These are phyloP conservation scores for Calocybe cyanea DNA, from an alignment of 768 basidiomycete genomes.

Conservation along the genomic window DNA sequence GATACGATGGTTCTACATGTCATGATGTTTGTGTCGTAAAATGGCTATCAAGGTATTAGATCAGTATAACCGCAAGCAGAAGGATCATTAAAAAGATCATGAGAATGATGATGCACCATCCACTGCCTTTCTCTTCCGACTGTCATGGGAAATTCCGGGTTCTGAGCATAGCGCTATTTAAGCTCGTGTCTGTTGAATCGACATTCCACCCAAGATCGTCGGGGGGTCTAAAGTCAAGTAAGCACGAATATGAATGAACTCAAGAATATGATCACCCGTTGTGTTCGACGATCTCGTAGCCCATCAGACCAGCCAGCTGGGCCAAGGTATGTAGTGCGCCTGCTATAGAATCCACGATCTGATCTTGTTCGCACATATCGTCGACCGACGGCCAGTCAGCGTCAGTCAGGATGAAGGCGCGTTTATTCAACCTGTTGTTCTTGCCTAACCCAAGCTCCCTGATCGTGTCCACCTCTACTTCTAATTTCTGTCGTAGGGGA, in stretches of 20 bases:
- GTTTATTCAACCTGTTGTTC: constrained; percentile 66
- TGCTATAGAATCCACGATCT: constrained; percentile 81
- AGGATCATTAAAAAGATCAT: constrained; percentile 76
- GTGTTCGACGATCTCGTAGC: constrained; percentile 87
- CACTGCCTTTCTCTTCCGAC: constrained; percentile 86
- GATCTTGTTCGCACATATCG: constrained; percentile 91
- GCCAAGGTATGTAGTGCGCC: constrained; percentile 82
- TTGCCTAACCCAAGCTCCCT: constrained; percentile 77
- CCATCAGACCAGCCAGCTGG: constrained; percentile 93
- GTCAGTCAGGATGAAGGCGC: neutral
- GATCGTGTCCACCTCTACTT: constrained; percentile 49
- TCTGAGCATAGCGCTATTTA: constrained; percentile 59
- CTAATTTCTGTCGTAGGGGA: constrained; percentile 31
- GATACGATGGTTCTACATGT: too few relatives aligned
- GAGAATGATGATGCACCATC: constrained; percentile 86
- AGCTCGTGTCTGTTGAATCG: constrained; percentile 61
- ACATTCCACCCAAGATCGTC: constrained; percentile 72
- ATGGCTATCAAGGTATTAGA: constrained; percentile 36
- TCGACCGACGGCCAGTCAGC: constrained; percentile 1
- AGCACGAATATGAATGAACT: too few relatives aligned
- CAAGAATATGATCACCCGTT: constrained; percentile 59
- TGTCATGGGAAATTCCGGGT: constrained; percentile 81
- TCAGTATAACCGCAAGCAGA: constrained; percentile 74
- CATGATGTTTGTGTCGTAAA: too few relatives aligned
- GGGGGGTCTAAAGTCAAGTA: constrained; percentile 54